Evolutionary conservation across 75 land plant genomes (phyloP).

Genomic region (Pinus taeda): DNA sequence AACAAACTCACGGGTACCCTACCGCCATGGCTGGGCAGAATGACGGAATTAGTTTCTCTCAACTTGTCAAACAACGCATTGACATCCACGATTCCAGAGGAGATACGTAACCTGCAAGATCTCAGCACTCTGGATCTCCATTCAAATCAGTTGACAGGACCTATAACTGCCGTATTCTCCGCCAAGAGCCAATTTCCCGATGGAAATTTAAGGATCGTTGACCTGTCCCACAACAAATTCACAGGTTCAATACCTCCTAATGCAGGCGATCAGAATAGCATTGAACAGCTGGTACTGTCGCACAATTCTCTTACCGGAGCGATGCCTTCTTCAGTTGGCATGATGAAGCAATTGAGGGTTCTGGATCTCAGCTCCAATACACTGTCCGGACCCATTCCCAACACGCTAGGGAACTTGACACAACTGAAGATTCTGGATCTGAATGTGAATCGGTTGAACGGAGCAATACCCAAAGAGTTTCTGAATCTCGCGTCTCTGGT

Average conservation of each 20-base stretch:
- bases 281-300: constrained; percentile 2
- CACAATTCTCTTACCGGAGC: constrained; percentile 10
- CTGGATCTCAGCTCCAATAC: too few species aligned
- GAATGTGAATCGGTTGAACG: constrained; percentile 18
- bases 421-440: constrained; percentile 27
- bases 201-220: too few species aligned
- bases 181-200: too few species aligned
- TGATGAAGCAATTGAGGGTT: too few species aligned
- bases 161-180: too few species aligned
- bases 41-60: not conserved
- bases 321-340: not conserved
- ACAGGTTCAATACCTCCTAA: too few species aligned
- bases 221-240: too few species aligned
- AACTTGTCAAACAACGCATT: too few species aligned
- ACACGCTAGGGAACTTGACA: constrained; percentile 13
- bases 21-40: not conserved
- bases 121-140: too few species aligned
- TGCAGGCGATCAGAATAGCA: not conserved
- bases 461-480: constrained; percentile 20
- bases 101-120: too few species aligned
- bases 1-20: constrained; percentile 8
- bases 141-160: too few species aligned
- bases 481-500: constrained; percentile 11
- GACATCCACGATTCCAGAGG: too few species aligned
- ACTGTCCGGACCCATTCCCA: not conserved